Evolutionary conservation across 805 yeast species (phyloP).

Genomic region (Suhomyces sp.): DNA sequence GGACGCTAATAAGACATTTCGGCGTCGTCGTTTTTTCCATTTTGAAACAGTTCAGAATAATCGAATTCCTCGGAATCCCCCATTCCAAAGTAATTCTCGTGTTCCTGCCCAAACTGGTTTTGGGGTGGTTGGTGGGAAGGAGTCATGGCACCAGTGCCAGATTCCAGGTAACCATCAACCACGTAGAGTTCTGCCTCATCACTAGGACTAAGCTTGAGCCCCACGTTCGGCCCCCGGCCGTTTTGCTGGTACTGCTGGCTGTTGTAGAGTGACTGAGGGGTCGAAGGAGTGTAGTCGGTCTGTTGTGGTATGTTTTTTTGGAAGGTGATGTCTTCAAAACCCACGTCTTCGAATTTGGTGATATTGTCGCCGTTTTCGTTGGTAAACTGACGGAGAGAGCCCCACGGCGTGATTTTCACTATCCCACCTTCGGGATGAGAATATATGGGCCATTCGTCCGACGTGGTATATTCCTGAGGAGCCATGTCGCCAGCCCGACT

Average conservation of each 20-base stretch:
- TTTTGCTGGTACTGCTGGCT: constrained; percentile 5
- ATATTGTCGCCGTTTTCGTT: constrained; percentile 44
- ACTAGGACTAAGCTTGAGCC: constrained; percentile 28
- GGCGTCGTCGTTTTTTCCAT: neutral
- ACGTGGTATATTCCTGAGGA: constrained; percentile 10
- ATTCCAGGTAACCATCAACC: constrained; percentile 27
- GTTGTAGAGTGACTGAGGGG: constrained; percentile 12
- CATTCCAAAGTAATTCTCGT: constrained; percentile 28
- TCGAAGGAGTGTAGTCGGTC: constrained; percentile 12
- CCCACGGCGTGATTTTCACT: constrained; percentile 61
- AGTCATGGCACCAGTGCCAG: constrained; percentile 9
- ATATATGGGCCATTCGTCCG: constrained; percentile 52
- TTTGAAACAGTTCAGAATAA: neutral
- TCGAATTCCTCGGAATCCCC: constrained; percentile 7
- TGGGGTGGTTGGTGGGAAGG: constrained; percentile 7
- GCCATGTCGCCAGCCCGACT: constrained; percentile 17
- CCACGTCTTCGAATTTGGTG: constrained; percentile 46
- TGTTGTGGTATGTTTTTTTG: neutral
- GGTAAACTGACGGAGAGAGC: constrained; percentile 49
- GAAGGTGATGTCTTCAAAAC: constrained; percentile 21
- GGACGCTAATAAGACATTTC: neutral
- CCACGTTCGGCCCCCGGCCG: neutral
- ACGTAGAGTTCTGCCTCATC: constrained; percentile 41
- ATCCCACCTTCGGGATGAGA: constrained; percentile 62
- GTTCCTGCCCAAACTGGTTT: constrained; percentile 22